Base-by-base conservation (phyloP, 2,329 filamentous ascomycete species). In the Fusarium nygamai region DNA sequence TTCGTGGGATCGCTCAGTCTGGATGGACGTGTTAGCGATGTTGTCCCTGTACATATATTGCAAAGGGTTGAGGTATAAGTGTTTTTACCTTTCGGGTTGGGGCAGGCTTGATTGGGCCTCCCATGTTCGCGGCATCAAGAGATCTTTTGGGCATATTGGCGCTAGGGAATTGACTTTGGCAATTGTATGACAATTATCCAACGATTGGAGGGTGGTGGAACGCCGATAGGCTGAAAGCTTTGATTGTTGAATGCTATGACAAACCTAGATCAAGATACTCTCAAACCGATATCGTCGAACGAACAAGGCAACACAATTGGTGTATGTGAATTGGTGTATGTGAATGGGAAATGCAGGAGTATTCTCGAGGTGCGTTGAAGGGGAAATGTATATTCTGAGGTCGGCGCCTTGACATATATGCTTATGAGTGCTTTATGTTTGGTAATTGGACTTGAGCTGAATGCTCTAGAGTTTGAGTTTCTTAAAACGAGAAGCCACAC, bases 1-100 rank as follows among this genome's bases (percentile, higher is more conserved):
- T 76, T 93, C 92, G 72, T 94, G 92, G 6, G 92, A 93, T 48
- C 93, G 86, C 82, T 94, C 92, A 7, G 92, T 93, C 90, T 94
- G 65, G 22, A 44, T 17, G 56, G 22, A 13, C 16, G 19, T 36
- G 72, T 69, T 48, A 73, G 46, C 36, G 6, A 31, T 12, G 13
- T 24, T 27, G n/a, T 33, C 39, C 29, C n/a, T 27, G 12, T 46
- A 56, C 14, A 38, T 51, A 12, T 13, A 8, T 13, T 36, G 31
- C 29, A 24, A 31, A 20, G 22, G 39, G 16, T 29, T 34, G 33
- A 56, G 44, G 39, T 31, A 36, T 22, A 50, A 50, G 46, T 61
- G 46, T 50, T 53, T 74, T 50, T 76, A 81, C 80, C 78, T 81
- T 81, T 58, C 72, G 58, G 74, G 78, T 53, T 67, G 78, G 46